Base-by-base conservation (phyloP, 441 rosid species). In the Lagerstroemia fauriei region DNA sequence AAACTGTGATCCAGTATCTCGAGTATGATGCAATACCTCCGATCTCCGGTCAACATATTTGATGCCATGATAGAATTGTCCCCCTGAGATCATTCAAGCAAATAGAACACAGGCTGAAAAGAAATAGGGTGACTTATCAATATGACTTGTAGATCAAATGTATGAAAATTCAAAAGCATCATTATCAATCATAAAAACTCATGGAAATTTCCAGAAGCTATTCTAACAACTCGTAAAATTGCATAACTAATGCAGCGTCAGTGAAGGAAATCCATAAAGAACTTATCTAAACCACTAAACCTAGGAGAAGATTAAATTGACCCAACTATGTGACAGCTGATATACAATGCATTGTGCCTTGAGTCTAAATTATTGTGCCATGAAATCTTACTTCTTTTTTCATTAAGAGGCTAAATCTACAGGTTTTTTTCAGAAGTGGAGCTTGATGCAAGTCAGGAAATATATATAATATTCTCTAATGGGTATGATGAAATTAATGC, bases 31-130 rank as follows among this genome's bases (percentile, higher is more conserved):
- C 38, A 38, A 75, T 90, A 92, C 96, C 95, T 92, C 79, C 91
- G 90, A 75, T 93, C 96, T 82, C 95, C 95, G 14, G 88, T 85
- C 80, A 83, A 80, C 82, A 80, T 87, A 79, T 91, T 92, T 78
- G 96, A 93, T 41, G 91, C 83, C 94, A 92, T 93, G 77, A 69
- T 87, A 87, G 80, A 82, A 79, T 66, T 69, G 84, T 81, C 47
- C 74, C 80, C 79, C 87, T 88, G 88, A 84, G 90, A 81, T 89
- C 95, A 88, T 88, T 73, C 92, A 92, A 86, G 79, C 87, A 78
- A 88, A 82, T 76, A 82, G 69, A 76, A 70, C 77, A 73, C 79
- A 83, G 79, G 83, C 92, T 88, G 85, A 41, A 41, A 48, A 72
- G 66, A 84, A 34, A 29, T 41, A 31, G 27, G 3, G 25, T 47